Evolutionary conservation across 352 stramenopile species (phyloP), one percentile per base, ranked within the genome.

Genomic region (Thalassiosira hispida): DNA sequence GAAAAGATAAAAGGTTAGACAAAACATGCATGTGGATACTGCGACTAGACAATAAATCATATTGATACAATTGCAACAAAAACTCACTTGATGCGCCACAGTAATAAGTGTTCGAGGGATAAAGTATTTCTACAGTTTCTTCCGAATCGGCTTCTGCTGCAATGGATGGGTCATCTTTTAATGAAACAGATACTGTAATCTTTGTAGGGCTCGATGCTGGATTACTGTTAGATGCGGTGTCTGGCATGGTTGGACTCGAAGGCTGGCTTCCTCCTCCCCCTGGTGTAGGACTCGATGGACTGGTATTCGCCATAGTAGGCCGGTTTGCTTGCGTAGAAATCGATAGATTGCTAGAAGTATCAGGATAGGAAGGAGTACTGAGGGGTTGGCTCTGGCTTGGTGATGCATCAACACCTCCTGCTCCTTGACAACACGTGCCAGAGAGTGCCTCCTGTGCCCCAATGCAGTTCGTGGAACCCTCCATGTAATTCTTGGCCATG

Each of bases 401-500:
- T n/a, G n/a, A n/a, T n/a, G n/a, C n/a, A n/a, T n/a, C n/a, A n/a
- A n/a, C 7, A 18, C n/a, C 6, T 42, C 25, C 16, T 18, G 20
- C 51, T 53, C 66, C 52, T 53, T 12, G 16, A 20, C 66, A 74
- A 18, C 66, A 74, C 8, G 66, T 56, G 18, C 53, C 52, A 16
- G 31, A 25, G 1, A 74, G 42, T 27, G 66, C 66, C n/a, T 53
- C 35, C 20, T 74, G 66, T 14, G 66, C 66, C 9, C 22, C 66
- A 20, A 49, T 55, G 22, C 66, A 74, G 18, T 62, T 74, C 27
- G 29, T 0, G 33, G 7, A 18, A 14, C 35, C 66, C 27, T 74
- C 53, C 6, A 59, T 40, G 27, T 66, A 74, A 59, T 74, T 51
- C 25, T 56, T 42, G 23, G 40, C 66, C 66, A 74, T 74, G 22